phyloP scores from a whole-genome alignment of 2,329 filamentous ascomycete genomes.

The Talaromyces sp. region DNA sequence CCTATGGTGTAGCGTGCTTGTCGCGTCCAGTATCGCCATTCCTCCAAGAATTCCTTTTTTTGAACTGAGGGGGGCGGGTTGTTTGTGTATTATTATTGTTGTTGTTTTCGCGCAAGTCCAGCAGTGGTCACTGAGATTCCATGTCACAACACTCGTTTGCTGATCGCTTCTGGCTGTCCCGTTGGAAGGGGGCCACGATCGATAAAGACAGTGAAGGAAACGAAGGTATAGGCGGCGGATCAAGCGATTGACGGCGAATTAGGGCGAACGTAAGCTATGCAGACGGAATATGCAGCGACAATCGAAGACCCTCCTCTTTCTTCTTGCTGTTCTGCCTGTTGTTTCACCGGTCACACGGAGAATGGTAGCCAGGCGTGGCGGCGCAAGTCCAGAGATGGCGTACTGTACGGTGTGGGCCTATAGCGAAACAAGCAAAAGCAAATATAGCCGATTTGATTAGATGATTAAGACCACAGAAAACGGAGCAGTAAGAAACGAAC shows the following conservation, averaged over 20 bases:
- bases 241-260: not conserved
- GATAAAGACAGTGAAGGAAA: constrained; percentile 11
- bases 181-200: constrained; percentile 3
- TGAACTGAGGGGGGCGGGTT: not conserved
- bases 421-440: constrained; percentile 7
- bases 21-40: constrained; percentile 13
- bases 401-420: constrained; percentile 17
- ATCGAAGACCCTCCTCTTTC: not conserved
- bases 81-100: not conserved
- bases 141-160: constrained; percentile 10
- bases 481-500: constrained; percentile 8
- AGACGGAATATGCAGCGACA: not conserved
- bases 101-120: not conserved
- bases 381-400: constrained; percentile 11
- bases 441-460: constrained; percentile 9
- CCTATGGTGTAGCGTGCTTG: constrained; percentile 12
- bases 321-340: not conserved
- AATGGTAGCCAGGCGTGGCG: not conserved
- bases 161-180: not conserved
- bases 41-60: constrained; percentile 10
- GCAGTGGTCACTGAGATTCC: constrained; percentile 9
- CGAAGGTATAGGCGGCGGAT: not conserved
- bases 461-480: constrained; percentile 8
- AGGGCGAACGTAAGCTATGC: constrained; percentile 2
- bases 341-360: not conserved